Evolutionary conservation across 169 alveolate species (phyloP).

Genomic region (Eimeria maxima): DNA sequence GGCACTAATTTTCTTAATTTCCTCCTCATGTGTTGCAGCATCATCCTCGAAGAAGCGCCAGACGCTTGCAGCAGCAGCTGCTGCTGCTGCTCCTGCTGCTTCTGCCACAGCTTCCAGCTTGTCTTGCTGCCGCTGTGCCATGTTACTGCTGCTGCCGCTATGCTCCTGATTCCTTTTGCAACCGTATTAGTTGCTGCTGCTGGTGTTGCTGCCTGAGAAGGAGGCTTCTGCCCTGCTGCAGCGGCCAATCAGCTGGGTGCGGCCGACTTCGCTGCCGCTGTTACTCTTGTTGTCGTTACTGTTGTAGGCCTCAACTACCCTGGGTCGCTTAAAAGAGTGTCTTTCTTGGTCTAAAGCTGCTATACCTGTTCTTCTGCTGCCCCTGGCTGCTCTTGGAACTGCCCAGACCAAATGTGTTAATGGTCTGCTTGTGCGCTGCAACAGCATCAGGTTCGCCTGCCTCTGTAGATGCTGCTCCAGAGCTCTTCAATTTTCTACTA

Average conservation of each 20-base stretch:
- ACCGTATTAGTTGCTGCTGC: background rate
- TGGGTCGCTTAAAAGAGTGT: background rate
- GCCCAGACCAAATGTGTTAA: background rate
- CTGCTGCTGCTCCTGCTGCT: slow-evolving; percentile 70
- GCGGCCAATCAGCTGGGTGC: slow-evolving; percentile 6
- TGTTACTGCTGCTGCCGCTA: slow-evolving; percentile 41
- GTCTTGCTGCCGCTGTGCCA: slow-evolving; percentile 62
- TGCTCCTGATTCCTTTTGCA: background rate
- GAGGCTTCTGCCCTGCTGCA: background rate
- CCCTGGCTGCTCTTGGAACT: background rate
- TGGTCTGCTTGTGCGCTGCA: slow-evolving; percentile 52
- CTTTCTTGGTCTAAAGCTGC: background rate
- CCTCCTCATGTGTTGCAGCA: background rate
- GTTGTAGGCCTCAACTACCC: background rate
- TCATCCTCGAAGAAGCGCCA: slow-evolving; percentile 67
- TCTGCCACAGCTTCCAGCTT: slow-evolving; percentile 60
- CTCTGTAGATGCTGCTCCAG: background rate
- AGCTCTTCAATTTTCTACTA: slow-evolving; percentile 42
- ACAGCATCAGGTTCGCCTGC: background rate
- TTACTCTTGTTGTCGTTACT: background rate
- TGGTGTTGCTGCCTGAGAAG: slow-evolving; percentile 10
- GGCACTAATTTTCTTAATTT: background rate
- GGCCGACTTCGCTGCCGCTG: slow-evolving; percentile 57
- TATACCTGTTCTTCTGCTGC: background rate
- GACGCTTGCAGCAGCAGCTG: slow-evolving; percentile 65